Evolutionary conservation across 306 rosid genomes (phyloP), one percentile per base, ranked within the genome.

Genomic region (Quercus cerris): DNA sequence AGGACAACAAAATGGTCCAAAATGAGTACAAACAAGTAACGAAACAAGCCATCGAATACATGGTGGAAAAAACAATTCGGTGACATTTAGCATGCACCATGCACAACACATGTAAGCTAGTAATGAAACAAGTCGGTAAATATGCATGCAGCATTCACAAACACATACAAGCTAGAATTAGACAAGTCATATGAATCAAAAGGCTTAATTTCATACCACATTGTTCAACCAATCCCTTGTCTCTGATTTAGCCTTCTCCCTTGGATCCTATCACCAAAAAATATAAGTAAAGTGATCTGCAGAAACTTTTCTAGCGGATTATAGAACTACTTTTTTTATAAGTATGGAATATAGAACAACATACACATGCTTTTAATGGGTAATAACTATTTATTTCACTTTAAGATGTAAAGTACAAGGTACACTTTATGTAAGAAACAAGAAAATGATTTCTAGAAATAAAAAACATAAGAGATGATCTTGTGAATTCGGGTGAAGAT

Each of bases 201-300:
- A 74, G 41, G 54, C 38, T 20, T 71, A 72, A 75, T 66, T 76
- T 70, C 94, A 27, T 95, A 95, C 99, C 99, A 95, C 93, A 81
- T 74, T 93, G 85, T 95, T 95, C 84, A 95, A 85, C 99, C 99
- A 95, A 85, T 95, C 99, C 84, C 99, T 89, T 12, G 99, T 90
- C 90, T 95, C 99, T 35, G 98, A 84, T 79, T 93, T 95, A 70
- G 98, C 99, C 86, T 91, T 95, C 93, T 95, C 99, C 86, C 79
- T 93, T 10, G 99, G 99, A 85, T 95, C 99, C 99, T 95, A 56
- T 70, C 57, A 74, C 61, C 80, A 81, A 80, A 88, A 59, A 14
- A 70, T 3, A 59, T 33, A 59, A 64, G 25, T 14, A 31, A 35
- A 35, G 27, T 27, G 69, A 12, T 41, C 56, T 10, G 31, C 19